Evolutionary conservation across 495 filamentous ascomycete genomes (phyloP).

Genomic region (Tuber borchii): DNA sequence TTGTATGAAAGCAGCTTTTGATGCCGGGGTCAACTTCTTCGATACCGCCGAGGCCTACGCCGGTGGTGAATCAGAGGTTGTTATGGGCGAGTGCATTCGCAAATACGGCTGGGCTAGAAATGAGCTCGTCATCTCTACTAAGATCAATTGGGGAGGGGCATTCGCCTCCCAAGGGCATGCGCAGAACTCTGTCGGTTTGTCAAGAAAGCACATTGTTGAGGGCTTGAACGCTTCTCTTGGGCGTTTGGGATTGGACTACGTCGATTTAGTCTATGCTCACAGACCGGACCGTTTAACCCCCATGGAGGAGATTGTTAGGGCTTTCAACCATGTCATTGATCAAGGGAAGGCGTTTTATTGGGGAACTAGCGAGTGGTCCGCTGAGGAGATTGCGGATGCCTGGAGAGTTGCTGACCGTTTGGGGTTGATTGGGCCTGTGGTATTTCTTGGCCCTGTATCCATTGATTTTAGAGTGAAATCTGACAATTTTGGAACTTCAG

Average conservation of each 20-base stretch:
- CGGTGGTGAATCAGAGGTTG: constrained; percentile 52
- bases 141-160: constrained; percentile 65
- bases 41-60: constrained; percentile 53
- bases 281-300: constrained; percentile 75
- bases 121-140: constrained; percentile 80
- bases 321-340: constrained; percentile 73
- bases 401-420: constrained; percentile 66
- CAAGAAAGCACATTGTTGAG: constrained; percentile 77
- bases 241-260: constrained; percentile 65
- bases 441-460: constrained; percentile 7
- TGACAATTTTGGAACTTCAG: constrained; percentile 20
- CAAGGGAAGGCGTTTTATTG: constrained; percentile 79
- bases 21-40: constrained; percentile 64
- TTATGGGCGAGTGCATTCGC: constrained; percentile 56
- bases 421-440: constrained; percentile 67
- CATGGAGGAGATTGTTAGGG: constrained; percentile 80
- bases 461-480: background rate
- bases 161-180: constrained; percentile 54
- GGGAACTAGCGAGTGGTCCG: constrained; percentile 84
- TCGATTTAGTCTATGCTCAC: constrained; percentile 80
- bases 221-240: constrained; percentile 58
- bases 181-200: constrained; percentile 54
- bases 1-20: constrained; percentile 70
- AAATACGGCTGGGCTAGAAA: constrained; percentile 67
- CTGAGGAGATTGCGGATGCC: constrained; percentile 71